Evolutionary conservation across 2,329 filamentous ascomycete species (phyloP), one percentile per base, ranked within the genome.

Genomic region (Teratosphaeriaceae sp.): DNA sequence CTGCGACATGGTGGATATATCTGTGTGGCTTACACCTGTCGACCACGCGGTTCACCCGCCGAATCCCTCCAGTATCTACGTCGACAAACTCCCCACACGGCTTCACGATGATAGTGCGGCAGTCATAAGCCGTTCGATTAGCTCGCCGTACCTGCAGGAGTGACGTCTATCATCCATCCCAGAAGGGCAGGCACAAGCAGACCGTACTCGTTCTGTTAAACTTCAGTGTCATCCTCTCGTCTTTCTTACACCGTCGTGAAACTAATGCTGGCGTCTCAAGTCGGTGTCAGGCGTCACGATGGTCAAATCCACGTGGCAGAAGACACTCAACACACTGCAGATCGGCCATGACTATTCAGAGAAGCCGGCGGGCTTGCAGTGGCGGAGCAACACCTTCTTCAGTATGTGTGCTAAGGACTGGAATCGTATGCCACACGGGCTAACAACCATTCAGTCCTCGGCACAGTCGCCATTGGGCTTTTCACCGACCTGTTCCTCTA

Each of bases 371-470:
- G 60, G 72, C 13, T 57, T 76, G 3, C 48, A 59, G 63, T 76
- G 73, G 71, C 71, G 79, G n/a, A 79, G 76, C 9, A 76, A 72
- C 40, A 75, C 74, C 2, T 53, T 70, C 35, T 82, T 82, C 63
- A 34, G 31, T 34, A 79, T 81, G 49, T 58, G 79, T 29, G 60
- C 68, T 5, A n/a, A 44, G 48, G 16, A 42, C 5, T 7, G 35
- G 24, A 26, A 23, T 53, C 6, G 16, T 33, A 33, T 46, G 24
- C 8, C 19, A 13, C 19, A 9, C 8, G n/a, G 13, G 12, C 19
- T 22, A 75, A 72, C 40, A 75, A 74, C 2, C n/a, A 52, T 71
- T 34, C 82, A 63, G 79, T 81, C 49, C 57, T 79, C 26, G 60
- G 68, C 3, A 80, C 77, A 2, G 74, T 82, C 7, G 71, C 67